Base-by-base conservation (phyloP, 768 basidiomycete species). In the Boletellus ananiceps region DNA sequence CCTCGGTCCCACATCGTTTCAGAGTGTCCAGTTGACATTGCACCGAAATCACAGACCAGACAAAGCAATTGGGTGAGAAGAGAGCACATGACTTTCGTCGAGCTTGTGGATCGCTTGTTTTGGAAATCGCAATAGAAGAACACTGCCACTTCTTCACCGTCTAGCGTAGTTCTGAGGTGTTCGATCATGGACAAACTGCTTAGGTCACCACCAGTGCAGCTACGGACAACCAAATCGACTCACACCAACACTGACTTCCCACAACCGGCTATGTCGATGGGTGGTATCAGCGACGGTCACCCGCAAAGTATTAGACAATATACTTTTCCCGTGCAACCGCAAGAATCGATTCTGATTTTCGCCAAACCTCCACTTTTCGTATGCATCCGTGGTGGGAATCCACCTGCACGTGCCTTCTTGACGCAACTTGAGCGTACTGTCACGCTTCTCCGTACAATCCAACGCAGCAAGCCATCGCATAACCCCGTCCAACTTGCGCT, bases 21-120 rank as follows among this genome's bases (percentile, higher is more conserved):
- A 48, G 40, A 11, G 18, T 15, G 13, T 42, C 40, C 5, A 48
- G 15, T 29, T 48, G 47, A 36, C 38, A 46, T 32, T 46, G 46
- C 7, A 46, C 37, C 37, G 9, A 9, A 1, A 37, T 37, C 36
- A 37, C 18, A 3, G 16, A 37, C 8, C 1, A 16, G 36, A 18
- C 36, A 11, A 18, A 37, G n/a, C 9, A 37, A 11, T 16, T 37
- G 36, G 16, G 36, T 16, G 5, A 37, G 36, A 4, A 37, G 3
- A 8, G 18, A 37, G 16, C 36, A n/a, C 36, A 37, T 37, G n/a
- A 18, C 15, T 16, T 37, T 18, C 2, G 36, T 19, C 5, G 36
- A 7, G 9, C 18, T 37, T 8, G 36, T 37, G n/a, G 36, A 16
- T 11, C 36, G 36, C 36, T 37, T 16, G 36, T 37, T 37, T 9